These are phyloP conservation scores for Ophiocordyceps australis DNA, from an alignment of 2,329 filamentous ascomycete genomes.

Conservation along the genomic window DNA sequence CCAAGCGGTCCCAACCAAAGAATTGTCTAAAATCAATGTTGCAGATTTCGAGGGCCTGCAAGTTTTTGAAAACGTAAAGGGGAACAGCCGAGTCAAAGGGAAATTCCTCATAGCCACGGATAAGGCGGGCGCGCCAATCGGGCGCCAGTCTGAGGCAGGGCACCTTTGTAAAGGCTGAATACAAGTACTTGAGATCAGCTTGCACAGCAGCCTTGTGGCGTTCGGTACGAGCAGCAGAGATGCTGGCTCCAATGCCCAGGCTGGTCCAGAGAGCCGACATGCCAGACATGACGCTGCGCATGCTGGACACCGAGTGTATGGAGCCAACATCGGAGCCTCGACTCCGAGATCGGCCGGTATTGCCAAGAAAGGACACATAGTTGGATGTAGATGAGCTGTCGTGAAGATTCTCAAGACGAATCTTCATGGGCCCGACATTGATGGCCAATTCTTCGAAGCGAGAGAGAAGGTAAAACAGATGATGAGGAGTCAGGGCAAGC, in stretches of 20 bases:
- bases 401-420: conserved; percentile 86
- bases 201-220: conserved; percentile 75
- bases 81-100: conserved; percentile 96
- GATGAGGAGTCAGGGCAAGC: conserved; percentile 83
- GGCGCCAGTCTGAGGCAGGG: conserved; percentile 77
- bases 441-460: conserved; percentile 89
- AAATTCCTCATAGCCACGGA: conserved; percentile 90
- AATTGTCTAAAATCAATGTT: conserved; percentile 95
- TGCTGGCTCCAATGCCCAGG: conserved; percentile 65
- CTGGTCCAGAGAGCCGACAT: conserved; percentile 90
- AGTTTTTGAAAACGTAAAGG: conserved; percentile 91
- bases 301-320: conserved; percentile 88
- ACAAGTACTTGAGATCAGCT: conserved; percentile 84
- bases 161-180: conserved; percentile 97
- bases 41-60: conserved; percentile 83
- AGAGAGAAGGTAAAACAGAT: conserved; percentile 90
- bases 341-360: conserved; percentile 58
- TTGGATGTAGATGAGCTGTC: conserved; percentile 72
- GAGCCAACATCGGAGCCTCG: conserved; percentile 72
- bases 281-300: conserved; percentile 91
- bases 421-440: conserved; percentile 85
- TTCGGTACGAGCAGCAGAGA: conserved; percentile 66
- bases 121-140: conserved; percentile 82
- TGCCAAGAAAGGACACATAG: conserved; percentile 89
- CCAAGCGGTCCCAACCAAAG: conserved; percentile 87